A percentile compares a stretch with the other conserved stretches of the same genome.
Evolutionary conservation across 768 basidiomycete genomes (phyloP).

Genomic region (Rhodosporidiobolus odoratus): DNA sequence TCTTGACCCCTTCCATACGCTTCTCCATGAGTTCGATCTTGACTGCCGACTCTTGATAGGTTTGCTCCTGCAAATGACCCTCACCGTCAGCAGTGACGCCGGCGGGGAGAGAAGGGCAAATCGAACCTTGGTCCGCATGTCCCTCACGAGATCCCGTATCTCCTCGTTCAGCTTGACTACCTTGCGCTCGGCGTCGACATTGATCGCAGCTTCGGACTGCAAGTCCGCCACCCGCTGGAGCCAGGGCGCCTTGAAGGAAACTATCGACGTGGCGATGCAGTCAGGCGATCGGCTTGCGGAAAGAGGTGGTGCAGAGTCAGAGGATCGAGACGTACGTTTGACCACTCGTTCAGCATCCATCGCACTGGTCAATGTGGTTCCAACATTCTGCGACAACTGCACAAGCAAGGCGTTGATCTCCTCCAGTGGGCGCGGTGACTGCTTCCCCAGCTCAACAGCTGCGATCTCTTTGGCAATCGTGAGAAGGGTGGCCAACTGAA

Average conservation of each 20-base stretch:
- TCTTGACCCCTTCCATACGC: constrained; percentile 82
- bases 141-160: constrained; percentile 77
- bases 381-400: constrained; percentile 66
- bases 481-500: constrained; percentile 68
- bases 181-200: constrained; percentile 86
- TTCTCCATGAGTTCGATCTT: constrained; percentile 95
- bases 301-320: neutral
- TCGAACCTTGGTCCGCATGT: constrained; percentile 58
- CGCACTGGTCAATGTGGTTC: constrained; percentile 62
- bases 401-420: constrained; percentile 52
- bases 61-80: constrained; percentile 63
- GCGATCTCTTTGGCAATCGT: constrained; percentile 63
- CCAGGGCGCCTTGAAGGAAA: constrained; percentile 72
- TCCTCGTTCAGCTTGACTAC: constrained; percentile 81
- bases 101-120: neutral
- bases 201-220: constrained; percentile 73
- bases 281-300: neutral
- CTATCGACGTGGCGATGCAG: constrained; percentile 34
- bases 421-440: constrained; percentile 31
- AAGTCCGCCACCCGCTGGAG: constrained; percentile 71
- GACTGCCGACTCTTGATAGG: constrained; percentile 76
- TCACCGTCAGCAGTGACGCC: neutral
- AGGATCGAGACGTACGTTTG: constrained; percentile 59
- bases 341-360: constrained; percentile 70
- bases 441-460: constrained; percentile 58